Percentiles rank a stretch among this genome's conserved stretches.
Conservation (phyloP, 1,284 basidiomycete genomes). For the Farysia itapuensis region DNA sequence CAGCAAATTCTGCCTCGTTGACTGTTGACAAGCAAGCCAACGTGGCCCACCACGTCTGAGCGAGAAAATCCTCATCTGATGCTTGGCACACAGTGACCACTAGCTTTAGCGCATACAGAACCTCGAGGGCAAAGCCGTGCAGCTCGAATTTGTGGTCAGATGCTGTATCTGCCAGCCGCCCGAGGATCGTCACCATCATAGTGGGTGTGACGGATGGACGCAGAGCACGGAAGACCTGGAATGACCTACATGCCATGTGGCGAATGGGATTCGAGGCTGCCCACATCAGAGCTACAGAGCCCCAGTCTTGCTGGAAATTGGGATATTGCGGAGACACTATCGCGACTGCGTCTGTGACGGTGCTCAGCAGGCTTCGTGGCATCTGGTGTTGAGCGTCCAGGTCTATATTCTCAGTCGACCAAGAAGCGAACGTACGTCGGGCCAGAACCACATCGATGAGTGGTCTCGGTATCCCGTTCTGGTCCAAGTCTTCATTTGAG, state of each 20-base stretch:
- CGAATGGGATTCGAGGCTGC: conserved; percentile 84
- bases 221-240: conserved; percentile 87
- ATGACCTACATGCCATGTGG: conserved; percentile 80
- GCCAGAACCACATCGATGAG: conserved; percentile 27
- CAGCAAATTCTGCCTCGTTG: conserved; percentile 77
- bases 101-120: conserved; percentile 75
- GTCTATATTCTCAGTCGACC: conserved; percentile 17
- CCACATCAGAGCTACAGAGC: conserved; percentile 78
- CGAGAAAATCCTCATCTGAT: conserved; percentile 68
- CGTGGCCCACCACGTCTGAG: conserved; percentile 85
- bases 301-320: conserved; percentile 73
- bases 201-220: conserved; percentile 72
- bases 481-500: conserved; percentile 7
- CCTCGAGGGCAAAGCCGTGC: conserved; percentile 80
- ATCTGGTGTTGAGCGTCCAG: conserved; percentile 17
- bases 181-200: conserved; percentile 78
- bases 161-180: conserved; percentile 80
- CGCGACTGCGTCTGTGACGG: conserved; percentile 14
- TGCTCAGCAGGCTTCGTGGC: conserved; percentile 21
- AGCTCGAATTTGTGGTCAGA: conserved; percentile 72
- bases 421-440: conserved; percentile 17
- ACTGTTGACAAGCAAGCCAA: conserved; percentile 80
- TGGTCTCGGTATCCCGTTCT: conserved; percentile 10
- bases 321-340: conserved; percentile 19
- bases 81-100: conserved; percentile 69